A percentile compares a stretch with the other conserved stretches of the same genome.
Evolutionary conservation across 768 basidiomycete genomes (phyloP).

Genomic region (Tricholoma furcatifolium): DNA sequence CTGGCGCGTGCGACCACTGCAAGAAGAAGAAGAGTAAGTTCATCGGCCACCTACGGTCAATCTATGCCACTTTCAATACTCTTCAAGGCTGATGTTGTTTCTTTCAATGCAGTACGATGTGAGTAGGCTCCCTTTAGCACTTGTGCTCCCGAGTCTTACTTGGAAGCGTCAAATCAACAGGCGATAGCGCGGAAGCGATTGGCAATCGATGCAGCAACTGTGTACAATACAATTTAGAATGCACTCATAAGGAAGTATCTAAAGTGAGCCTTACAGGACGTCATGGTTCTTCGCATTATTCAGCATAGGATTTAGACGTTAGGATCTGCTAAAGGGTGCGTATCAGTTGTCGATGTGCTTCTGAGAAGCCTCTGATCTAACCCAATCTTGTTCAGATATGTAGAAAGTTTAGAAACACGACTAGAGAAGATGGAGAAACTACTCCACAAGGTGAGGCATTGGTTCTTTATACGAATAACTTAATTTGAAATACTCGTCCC

Average conservation of each 20-base stretch:
- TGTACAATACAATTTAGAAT: conserved; percentile 53
- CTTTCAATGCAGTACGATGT: conserved; percentile 31
- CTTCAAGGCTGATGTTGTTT: not conserved
- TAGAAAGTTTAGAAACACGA: conserved; percentile 60
- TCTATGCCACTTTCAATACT: not conserved
- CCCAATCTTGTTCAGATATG: conserved; percentile 36
- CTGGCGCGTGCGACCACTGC: conserved; percentile 73
- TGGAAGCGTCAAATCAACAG: conserved; percentile 43
- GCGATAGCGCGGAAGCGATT: conserved; percentile 68
- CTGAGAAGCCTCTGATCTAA: not conserved
- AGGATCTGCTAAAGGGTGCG: conserved; percentile 63
- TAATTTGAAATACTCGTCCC: conserved; percentile 20
- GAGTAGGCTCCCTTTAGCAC: conserved; percentile 9
- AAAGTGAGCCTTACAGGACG: conserved; percentile 41
- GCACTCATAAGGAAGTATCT: conserved; percentile 67
- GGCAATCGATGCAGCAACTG: conserved; percentile 66
- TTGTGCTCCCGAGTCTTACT: conserved; percentile 25
- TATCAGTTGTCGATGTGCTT: conserved; percentile 1
- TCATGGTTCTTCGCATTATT: not conserved
- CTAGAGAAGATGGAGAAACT: conserved; percentile 66
- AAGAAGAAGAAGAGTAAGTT: conserved; percentile 67
- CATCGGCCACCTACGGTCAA: not conserved
- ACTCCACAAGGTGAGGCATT: conserved; percentile 42
- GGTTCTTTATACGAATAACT: not conserved
- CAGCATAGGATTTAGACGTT: conserved; percentile 35